Conservation (phyloP, 2,329 filamentous ascomycete species). For the Penicillium sp. region DNA sequence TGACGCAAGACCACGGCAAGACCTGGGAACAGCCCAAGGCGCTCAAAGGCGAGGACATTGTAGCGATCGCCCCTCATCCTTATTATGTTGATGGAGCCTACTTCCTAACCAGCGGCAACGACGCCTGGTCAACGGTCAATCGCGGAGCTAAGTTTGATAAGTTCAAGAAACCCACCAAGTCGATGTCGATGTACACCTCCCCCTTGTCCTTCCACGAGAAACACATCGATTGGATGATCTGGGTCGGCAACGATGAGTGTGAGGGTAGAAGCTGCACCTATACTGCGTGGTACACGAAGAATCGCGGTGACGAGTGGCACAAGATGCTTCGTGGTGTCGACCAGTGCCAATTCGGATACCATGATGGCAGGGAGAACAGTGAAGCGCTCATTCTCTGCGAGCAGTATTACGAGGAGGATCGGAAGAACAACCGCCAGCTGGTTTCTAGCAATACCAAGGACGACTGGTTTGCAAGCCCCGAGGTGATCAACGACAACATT, state of each 20-base stretch:
- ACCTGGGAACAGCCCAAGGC: slow-evolving; percentile 62
- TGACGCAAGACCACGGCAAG: slow-evolving; percentile 84
- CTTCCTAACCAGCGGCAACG: slow-evolving; percentile 67
- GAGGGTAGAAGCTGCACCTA: slow-evolving; percentile 62
- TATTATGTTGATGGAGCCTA: slow-evolving; percentile 83
- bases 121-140: slow-evolving; percentile 75
- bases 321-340: slow-evolving; percentile 68
- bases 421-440: slow-evolving; percentile 61
- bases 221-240: slow-evolving; percentile 85
- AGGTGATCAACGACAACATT: slow-evolving; percentile 65
- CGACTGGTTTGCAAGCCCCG: slow-evolving; percentile 67
- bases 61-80: slow-evolving; percentile 68
- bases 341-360: slow-evolving; percentile 82
- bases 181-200: slow-evolving; percentile 36
- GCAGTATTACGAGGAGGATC: slow-evolving; percentile 60
- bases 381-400: slow-evolving; percentile 62
- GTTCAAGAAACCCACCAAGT: slow-evolving; percentile 36
- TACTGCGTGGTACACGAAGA: slow-evolving; percentile 70
- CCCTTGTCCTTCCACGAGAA: slow-evolving; percentile 77
- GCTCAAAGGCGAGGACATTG: slow-evolving; percentile 65
- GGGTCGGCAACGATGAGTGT: slow-evolving; percentile 71
- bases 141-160: slow-evolving; percentile 63
- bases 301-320: slow-evolving; percentile 75
- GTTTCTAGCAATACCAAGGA: slow-evolving; percentile 58
- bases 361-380: slow-evolving; percentile 55